Conservation (phyloP, 495 filamentous ascomycete genomes). For the Hypoxylon perforatum region DNA sequence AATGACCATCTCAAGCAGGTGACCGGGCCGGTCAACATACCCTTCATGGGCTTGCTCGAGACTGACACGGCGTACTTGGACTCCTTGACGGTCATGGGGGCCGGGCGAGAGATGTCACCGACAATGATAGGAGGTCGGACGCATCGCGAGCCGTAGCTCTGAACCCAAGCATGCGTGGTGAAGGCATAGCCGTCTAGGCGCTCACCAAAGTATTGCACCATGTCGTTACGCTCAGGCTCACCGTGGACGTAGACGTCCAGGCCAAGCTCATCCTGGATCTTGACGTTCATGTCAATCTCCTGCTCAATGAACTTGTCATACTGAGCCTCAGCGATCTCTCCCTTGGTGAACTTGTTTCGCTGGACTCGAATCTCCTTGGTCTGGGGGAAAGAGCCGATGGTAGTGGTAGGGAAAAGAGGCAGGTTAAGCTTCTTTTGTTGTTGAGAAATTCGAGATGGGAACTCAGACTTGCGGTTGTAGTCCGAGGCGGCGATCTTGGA, state of each 20-base stretch:
- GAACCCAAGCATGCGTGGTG: conserved; percentile 98
- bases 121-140: conserved; percentile 98
- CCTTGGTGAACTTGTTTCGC: conserved; percentile 98
- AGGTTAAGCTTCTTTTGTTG: conserved; percentile 91
- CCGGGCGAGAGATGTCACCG: conserved; percentile 95
- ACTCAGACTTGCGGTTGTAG: conserved; percentile 92
- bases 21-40: conserved; percentile 99
- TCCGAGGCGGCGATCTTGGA: conserved; percentile 80
- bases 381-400: conserved; percentile 99
- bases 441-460: conserved; percentile 81
- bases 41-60: conserved; percentile 99
- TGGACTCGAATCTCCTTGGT: conserved; percentile 97
- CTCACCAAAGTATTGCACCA: conserved; percentile 99
- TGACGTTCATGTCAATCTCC: conserved; percentile 92
- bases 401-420: conserved; percentile 97
- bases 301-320: conserved; percentile 99
- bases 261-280: conserved; percentile 96
- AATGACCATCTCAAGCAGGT: conserved; percentile 99
- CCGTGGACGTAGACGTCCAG: conserved; percentile 98
- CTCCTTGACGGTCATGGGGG: conserved; percentile 99
- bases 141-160: conserved; percentile 97
- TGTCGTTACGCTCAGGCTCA: conserved; percentile 99
- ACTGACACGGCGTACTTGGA: conserved; percentile 96
- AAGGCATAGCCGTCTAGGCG: conserved; percentile 96
- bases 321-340: conserved; percentile 87